Percentiles rank a stretch among this genome's conserved stretches.
Evolutionary conservation across 306 rosid genomes (phyloP).

Genomic region (Pueraria montana): DNA sequence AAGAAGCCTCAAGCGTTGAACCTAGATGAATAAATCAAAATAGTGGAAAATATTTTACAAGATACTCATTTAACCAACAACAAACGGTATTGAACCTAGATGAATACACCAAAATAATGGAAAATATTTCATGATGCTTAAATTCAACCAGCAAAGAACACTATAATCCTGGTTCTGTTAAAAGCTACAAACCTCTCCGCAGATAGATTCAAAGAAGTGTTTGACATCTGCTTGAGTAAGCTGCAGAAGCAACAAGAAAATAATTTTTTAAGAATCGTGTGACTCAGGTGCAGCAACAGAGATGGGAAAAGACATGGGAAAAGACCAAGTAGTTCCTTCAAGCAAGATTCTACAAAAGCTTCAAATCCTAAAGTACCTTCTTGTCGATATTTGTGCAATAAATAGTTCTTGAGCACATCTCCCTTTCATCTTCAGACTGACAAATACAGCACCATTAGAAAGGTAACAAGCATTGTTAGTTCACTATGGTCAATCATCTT

Average conservation of each 20-base stretch:
- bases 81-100: constrained; percentile 61
- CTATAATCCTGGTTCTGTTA: constrained; percentile 24
- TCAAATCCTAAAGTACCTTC: constrained; percentile 69
- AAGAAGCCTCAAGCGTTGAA: constrained; percentile 95
- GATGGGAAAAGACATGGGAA: no score
- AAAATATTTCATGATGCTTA: constrained; percentile 36
- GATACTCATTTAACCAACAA: constrained; percentile 33
- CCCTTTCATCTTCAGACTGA: constrained; percentile 96
- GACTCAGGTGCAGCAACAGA: constrained; percentile 1
- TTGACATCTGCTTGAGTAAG: constrained; percentile 95
- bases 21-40: constrained; percentile 60
- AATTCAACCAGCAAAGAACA: constrained; percentile 36
- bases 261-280: constrained; percentile 7
- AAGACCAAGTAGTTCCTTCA: constrained; percentile 22
- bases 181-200: constrained; percentile 89
- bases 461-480: constrained; percentile 42
- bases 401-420: constrained; percentile 99
- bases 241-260: constrained; percentile 56
- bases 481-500: constrained; percentile 23
- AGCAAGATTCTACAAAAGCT: constrained; percentile 28
- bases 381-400: constrained; percentile 98
- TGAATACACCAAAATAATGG: constrained; percentile 23
- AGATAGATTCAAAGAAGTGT: constrained; percentile 86
- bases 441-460: constrained; percentile 40
- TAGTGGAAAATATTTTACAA: constrained; percentile 27